Evolutionary conservation across 768 basidiomycete genomes (phyloP).

Genomic region (Trametes cubensis): DNA sequence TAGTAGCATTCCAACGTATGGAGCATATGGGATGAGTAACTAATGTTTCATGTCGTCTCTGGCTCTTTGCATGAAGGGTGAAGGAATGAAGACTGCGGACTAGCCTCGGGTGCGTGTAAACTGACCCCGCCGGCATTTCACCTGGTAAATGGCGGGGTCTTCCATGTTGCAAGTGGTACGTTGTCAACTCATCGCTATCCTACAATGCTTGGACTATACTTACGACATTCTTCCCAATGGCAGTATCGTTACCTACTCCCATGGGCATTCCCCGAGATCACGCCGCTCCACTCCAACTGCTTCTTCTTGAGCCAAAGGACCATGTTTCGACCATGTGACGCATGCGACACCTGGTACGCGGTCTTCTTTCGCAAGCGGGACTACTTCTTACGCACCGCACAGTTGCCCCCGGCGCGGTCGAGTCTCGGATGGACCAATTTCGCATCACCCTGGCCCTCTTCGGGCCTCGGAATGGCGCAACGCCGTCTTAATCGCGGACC

Average conservation of each 20-base stretch:
- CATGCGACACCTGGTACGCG: too few species aligned
- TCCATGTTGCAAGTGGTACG: too few species aligned
- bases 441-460: slow-evolving; percentile 13
- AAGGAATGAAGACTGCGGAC: not conserved
- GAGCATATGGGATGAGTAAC: too few species aligned
- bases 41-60: too few species aligned
- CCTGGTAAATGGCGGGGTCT: too few species aligned
- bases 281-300: not conserved
- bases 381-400: not conserved
- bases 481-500: not conserved
- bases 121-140: too few species aligned
- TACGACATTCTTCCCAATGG: too few species aligned
- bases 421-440: slow-evolving; percentile 20
- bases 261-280: slow-evolving; percentile 2
- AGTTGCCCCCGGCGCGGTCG: slow-evolving; percentile 8
- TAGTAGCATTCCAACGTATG: too few species aligned
- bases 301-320: not conserved
- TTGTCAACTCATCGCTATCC: too few species aligned
- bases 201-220: too few species aligned
- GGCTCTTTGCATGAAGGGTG: too few species aligned
- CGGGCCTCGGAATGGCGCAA: slow-evolving; percentile 4
- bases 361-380: not conserved
- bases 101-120: not conserved
- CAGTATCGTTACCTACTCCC: not conserved
- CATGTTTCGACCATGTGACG: slow-evolving; percentile 13